Base-by-base conservation (phyloP, 2,329 filamentous ascomycete species). In the Aplosporella prunicola region DNA sequence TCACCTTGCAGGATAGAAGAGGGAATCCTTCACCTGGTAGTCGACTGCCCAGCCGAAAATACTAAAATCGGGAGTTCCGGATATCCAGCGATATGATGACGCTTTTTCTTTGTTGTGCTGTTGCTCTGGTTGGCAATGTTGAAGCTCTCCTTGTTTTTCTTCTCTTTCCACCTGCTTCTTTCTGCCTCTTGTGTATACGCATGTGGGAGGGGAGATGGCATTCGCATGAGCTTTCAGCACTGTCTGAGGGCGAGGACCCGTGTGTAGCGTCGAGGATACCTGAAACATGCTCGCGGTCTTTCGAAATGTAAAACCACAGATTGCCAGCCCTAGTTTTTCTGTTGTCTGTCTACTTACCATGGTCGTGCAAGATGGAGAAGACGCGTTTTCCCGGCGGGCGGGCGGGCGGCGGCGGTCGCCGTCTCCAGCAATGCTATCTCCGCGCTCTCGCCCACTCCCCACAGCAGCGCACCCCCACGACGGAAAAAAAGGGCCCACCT, bases 181-280 rank as follows among this genome's bases (percentile, higher is more conserved):
- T 40, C 20, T 40, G 32, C 16, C 22, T 35, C 27, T 35, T 30
- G 27, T 61, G 55, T 60, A 60, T 44, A 58, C 58, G 58, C 57
- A 60, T 60, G 57, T 58, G 54, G 56, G 51, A 57, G 58, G 54
- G 48, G 56, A 60, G 56, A 56, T 60, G 48, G 57, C 57, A 60
- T 57, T 43, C 49, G 57, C 53, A 55, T 40, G 38, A 40, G 38
- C 37, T 25, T 34, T 28, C 38, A 5, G 32, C 8, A 3, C 18
- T 49, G 50, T 56, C 52, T 50, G 45, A 48, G 55, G 48, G 58
- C 51, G 52, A 60, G 56, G 56, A 59, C 53, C 51, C 54, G 53
- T 57, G 53, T 61, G 56, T 40, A 20, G 57, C 54, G 60, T 65
- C 60, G 60, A 66, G 62, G 62, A 66, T 57, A 57, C 60, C 61